These are phyloP conservation scores for Ogataea nakhonphanomensis DNA, from an alignment of 805 yeast genomes.

Conservation along the genomic window DNA sequence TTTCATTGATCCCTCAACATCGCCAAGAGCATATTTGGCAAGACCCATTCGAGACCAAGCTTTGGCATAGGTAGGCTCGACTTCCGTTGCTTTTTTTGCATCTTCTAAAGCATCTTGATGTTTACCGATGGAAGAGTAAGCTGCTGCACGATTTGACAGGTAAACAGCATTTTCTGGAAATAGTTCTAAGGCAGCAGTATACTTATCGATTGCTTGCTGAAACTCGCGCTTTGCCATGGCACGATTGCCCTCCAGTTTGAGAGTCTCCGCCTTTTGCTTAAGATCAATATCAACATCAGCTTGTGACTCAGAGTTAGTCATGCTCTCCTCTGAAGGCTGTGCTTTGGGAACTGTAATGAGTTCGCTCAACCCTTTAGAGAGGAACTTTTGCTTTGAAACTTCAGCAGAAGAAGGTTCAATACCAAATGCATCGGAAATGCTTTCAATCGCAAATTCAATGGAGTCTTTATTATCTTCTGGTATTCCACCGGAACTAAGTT, in stretches of 20 bases:
- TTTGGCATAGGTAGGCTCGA: conserved; percentile 80
- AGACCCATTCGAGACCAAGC: conserved; percentile 94
- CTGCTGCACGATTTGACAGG: conserved; percentile 95
- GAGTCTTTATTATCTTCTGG: conserved; percentile 82
- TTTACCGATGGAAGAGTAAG: conserved; percentile 73
- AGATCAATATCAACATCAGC: conserved; percentile 46
- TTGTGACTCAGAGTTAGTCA: too few species aligned
- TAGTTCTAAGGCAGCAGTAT: conserved; percentile 74
- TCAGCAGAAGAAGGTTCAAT: conserved; percentile 45
- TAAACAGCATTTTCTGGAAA: conserved; percentile 76
- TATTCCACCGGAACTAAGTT: conserved; percentile 59
- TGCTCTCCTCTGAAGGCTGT: too few species aligned
- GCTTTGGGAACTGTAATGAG: too few species aligned
- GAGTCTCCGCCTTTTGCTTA: conserved; percentile 72
- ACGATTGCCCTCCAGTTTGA: conserved; percentile 85
- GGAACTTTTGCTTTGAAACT: conserved; percentile 34
- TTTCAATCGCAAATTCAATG: conserved; percentile 88
- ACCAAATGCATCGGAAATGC: conserved; percentile 82
- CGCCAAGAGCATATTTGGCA: conserved; percentile 93
- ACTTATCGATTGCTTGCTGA: conserved; percentile 66
- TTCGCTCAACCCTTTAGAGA: not conserved
- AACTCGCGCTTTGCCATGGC: conserved; percentile 79
- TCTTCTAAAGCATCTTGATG: conserved; percentile 79
- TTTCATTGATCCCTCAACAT: conserved; percentile 81
- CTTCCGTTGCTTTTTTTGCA: conserved; percentile 74